Conservation (phyloP, 31 red algal genomes). For the Endocladia muricata region DNA sequence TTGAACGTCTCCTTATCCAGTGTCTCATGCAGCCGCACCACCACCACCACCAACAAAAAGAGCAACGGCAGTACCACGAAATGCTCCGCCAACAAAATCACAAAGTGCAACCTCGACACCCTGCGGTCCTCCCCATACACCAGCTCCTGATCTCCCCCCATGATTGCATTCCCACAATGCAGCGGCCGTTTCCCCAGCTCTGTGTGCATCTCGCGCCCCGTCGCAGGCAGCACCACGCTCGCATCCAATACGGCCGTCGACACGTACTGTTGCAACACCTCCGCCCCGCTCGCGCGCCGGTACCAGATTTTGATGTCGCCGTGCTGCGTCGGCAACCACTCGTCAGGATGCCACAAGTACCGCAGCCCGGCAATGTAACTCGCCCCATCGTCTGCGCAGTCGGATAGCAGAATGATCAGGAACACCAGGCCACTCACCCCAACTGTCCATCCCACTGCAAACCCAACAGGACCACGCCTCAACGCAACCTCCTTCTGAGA, state of each 20-base stretch:
- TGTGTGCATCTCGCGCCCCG: not conserved
- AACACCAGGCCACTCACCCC: conserved; percentile 16
- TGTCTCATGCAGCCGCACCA: conserved; percentile 25
- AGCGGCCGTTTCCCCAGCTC: conserved; percentile 19
- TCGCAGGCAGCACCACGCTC: not conserved
- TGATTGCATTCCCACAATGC: conserved; percentile 35
- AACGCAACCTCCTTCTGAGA: conserved; percentile 13
- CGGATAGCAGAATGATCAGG: conserved; percentile 27
- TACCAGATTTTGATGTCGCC: conserved; percentile 40
- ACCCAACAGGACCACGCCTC: conserved; percentile 18
- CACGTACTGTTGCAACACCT: conserved; percentile 22
- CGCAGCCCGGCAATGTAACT: conserved; percentile 42
- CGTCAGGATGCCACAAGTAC: conserved; percentile 40
- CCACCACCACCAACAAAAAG: conserved; percentile 19
- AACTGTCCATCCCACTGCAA: conserved; percentile 45
- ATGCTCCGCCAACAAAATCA: conserved; percentile 34
- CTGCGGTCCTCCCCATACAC: conserved; percentile 11
- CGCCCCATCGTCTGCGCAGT: conserved; percentile 38
- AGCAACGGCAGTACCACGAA: conserved; percentile 40
- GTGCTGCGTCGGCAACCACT: conserved; percentile 32
- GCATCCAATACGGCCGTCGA: conserved; percentile 20
- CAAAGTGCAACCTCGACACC: conserved; percentile 14
- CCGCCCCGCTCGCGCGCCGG: not conserved
- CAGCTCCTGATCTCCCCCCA: conserved; percentile 27
- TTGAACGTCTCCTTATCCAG: conserved; percentile 19